These are phyloP conservation scores for Xylaria cubensis DNA, from an alignment of 495 filamentous ascomycete genomes.

Conservation along the genomic window DNA sequence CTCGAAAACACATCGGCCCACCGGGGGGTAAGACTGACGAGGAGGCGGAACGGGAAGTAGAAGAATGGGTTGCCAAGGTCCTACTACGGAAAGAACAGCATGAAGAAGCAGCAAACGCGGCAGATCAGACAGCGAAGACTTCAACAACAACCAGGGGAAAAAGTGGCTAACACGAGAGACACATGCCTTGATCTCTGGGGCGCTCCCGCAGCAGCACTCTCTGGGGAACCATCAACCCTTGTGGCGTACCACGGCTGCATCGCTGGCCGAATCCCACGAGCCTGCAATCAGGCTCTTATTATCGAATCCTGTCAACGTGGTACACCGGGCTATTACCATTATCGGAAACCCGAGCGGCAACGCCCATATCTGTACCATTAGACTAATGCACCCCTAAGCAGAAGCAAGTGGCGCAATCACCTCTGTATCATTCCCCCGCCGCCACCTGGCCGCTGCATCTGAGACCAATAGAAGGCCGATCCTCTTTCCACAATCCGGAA, in stretches of 20 bases:
- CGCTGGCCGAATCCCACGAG: background rate
- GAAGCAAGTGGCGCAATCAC: background rate
- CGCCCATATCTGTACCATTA: slow-evolving; percentile 7
- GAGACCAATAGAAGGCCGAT: slow-evolving; percentile 22
- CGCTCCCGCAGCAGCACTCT: background rate
- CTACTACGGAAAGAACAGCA: slow-evolving; percentile 19
- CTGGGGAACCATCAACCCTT: background rate
- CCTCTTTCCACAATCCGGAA: slow-evolving; percentile 1
- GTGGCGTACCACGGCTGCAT: slow-evolving; percentile 6
- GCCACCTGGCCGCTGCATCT: slow-evolving; percentile 7
- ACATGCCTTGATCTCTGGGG: background rate
- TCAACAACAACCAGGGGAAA: background rate
- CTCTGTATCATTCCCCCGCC: slow-evolving; percentile 17
- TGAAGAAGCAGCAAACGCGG: background rate
- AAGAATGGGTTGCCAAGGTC: slow-evolving; percentile 18
- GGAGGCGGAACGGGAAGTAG: slow-evolving; percentile 48
- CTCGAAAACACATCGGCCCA: slow-evolving; percentile 55
- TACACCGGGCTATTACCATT: background rate
- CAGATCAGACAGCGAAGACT: no score
- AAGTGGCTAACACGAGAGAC: background rate
- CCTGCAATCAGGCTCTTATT: background rate
- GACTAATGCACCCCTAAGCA: slow-evolving; percentile 2
- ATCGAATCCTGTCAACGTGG: background rate
- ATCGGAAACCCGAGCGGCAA: background rate
- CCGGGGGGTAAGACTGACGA: slow-evolving; percentile 55